Evolutionary conservation across 192 early-diverging fungal species (phyloP).

Genomic region (Glomus cerebriforme): DNA sequence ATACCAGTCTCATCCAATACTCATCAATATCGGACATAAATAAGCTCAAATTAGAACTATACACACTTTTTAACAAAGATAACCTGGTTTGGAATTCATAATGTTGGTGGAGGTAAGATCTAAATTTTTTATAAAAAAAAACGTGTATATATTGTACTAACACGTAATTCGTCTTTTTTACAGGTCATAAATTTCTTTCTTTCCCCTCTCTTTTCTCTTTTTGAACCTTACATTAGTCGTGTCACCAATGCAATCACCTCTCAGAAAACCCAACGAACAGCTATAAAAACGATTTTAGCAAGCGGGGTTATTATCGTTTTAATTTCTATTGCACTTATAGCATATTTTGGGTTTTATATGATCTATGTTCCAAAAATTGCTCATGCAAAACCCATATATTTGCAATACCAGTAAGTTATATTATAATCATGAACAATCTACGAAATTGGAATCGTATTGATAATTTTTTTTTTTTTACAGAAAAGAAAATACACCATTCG

Average conservation of each 20-base stretch:
- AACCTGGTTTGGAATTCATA: background rate
- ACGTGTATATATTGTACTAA: background rate
- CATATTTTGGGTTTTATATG: slow-evolving; percentile 50
- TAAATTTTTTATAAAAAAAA: background rate
- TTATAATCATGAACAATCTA: background rate
- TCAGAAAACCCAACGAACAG: slow-evolving; percentile 41
- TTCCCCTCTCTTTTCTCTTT: slow-evolving; percentile 38
- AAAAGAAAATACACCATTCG: slow-evolving; percentile 26
- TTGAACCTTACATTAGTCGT: slow-evolving; percentile 44
- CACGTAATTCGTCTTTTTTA: background rate
- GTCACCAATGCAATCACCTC: slow-evolving; percentile 42
- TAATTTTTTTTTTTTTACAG: slow-evolving; percentile 15
- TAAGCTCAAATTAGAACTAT: too few relatives aligned
- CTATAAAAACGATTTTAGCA: slow-evolving; percentile 45
- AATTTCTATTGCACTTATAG: slow-evolving; percentile 36
- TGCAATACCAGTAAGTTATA: slow-evolving; percentile 40
- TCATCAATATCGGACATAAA: too few relatives aligned
- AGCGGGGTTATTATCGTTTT: slow-evolving; percentile 33
- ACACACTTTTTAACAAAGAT: background rate
- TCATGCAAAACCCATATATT: slow-evolving; percentile 43
- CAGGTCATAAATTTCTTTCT: slow-evolving; percentile 48
- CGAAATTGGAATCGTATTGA: background rate
- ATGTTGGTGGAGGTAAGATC: background rate
- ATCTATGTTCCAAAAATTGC: slow-evolving; percentile 46
- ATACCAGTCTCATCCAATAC: too few relatives aligned